Conservation (phyloP, 768 basidiomycete genomes). For the Gloeophyllum trabeum region DNA sequence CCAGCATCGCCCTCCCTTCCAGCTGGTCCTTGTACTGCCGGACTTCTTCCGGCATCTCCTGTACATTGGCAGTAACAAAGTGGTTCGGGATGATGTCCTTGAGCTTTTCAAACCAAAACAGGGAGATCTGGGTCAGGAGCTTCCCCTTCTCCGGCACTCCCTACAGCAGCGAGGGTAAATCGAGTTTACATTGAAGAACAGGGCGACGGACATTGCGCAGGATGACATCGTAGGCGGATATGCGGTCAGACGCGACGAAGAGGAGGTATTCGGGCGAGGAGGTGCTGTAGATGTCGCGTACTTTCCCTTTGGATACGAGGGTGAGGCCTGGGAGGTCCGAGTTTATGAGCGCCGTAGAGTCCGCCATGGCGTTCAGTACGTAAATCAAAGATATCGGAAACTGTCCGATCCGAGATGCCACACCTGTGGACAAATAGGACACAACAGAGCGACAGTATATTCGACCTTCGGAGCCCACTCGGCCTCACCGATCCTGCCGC, state of each 20-base stretch:
- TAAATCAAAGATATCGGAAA: not conserved
- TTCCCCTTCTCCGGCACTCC: conserved; percentile 92
- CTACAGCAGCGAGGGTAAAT: conserved; percentile 26
- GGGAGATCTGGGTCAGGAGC: conserved; percentile 79
- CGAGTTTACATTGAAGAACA: not conserved
- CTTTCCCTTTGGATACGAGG: conserved; percentile 85
- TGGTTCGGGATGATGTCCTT: conserved; percentile 78
- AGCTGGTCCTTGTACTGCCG: conserved; percentile 66
- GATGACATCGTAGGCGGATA: conserved; percentile 95
- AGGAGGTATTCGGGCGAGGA: conserved; percentile 65
- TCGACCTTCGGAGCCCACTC: too few species aligned
- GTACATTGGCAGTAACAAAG: conserved; percentile 65
- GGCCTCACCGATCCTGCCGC: too few species aligned
- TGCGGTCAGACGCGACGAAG: conserved; percentile 92
- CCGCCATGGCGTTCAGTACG: conserved; percentile 4
- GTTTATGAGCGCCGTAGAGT: conserved; percentile 37
- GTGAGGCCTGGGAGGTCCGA: conserved; percentile 51
- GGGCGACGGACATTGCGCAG: conserved; percentile 69
- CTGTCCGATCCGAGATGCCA: not conserved
- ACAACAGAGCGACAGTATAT: too few species aligned
- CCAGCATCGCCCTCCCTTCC: conserved; percentile 83
- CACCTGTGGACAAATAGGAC: too few species aligned
- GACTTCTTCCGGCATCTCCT: conserved; percentile 76
- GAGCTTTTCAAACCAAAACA: conserved; percentile 93
- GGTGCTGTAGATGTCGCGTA: conserved; percentile 85